Base-by-base conservation (phyloP, 768 basidiomycete species). In the Boletus eberwhitei region DNA sequence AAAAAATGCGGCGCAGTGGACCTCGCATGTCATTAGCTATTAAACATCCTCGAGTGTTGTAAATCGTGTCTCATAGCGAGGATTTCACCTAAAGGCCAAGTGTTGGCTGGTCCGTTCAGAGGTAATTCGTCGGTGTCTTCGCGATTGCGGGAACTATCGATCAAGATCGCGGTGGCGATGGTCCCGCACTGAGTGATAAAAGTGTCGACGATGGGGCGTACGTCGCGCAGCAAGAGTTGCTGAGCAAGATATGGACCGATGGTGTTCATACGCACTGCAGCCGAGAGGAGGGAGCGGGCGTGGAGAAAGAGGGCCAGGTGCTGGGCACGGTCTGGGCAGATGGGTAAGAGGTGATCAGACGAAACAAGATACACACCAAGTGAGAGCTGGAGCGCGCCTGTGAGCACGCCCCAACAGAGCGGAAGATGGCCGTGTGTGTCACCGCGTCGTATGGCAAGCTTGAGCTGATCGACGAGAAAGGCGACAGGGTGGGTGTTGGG, bases 61-160 rank as follows among this genome's bases (percentile, higher is more conserved):
- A 93, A 73, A 73, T 98, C 96, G 71, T 99, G 97, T 54, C 97
- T 78, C 38, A 84, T 82, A 35, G 88, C 85, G 29, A 98, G 77
- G 38, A 98, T 88, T 73, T 99, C 97, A 17, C 94, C 95, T 19
- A 99, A 71, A 1, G 96, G 97, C 96, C 96, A 98, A 16, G 92
- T 98, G 63, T 86, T 93, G 36, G 88, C 87, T 5, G 95, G 93
- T 0, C 85, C 87, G 34, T 75, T 62, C 12, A 74, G 64, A n/a
- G 71, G 55, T 55, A 45, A 61, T 64, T 59, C 48, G 29, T 61
- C 61, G 8, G 24, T 22, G 26, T 54, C 49, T 34, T 32, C 59
- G 48, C 13, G 49, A 32, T 42, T 7, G 22, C 38, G n/a, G n/a
- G 39, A 13, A 34, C 12, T 8, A 35, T 54, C 29, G 46, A 66